phyloP scores from a whole-genome alignment of 495 filamentous ascomycete genomes.

The Tuber umbilicatum region DNA sequence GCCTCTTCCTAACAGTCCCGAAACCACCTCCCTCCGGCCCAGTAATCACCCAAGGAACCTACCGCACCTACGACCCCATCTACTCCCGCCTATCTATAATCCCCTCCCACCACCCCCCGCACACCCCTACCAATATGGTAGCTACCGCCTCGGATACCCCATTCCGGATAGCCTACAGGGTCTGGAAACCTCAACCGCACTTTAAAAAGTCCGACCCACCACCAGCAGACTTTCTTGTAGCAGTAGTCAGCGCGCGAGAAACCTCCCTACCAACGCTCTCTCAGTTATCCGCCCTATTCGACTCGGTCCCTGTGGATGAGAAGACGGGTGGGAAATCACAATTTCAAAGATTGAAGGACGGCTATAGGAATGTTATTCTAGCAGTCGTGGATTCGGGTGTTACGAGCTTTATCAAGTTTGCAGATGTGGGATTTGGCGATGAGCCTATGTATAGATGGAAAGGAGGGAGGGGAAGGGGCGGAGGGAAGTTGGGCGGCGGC shows the following conservation, averaged over 20 bases:
- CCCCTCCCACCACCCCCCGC: constrained; percentile 59
- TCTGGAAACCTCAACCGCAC: constrained; percentile 67
- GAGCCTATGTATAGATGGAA: constrained; percentile 62
- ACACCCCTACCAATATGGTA: constrained; percentile 26
- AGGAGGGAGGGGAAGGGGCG: constrained; percentile 38
- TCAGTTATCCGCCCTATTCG: constrained; percentile 63
- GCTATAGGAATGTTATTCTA: constrained; percentile 72
- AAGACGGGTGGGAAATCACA: constrained; percentile 26
- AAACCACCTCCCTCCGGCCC: constrained; percentile 51
- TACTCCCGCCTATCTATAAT: constrained; percentile 71
- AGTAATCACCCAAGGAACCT: constrained; percentile 65
- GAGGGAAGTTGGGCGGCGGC: constrained; percentile 46
- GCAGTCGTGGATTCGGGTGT: constrained; percentile 86
- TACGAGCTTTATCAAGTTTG: constrained; percentile 74
- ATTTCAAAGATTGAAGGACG: constrained; percentile 74
- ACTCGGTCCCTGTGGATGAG: constrained; percentile 30
- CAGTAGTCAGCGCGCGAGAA: constrained; percentile 68
- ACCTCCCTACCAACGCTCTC: constrained; percentile 62
- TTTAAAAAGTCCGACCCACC: constrained; percentile 72
- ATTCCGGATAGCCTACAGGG: constrained; percentile 64
- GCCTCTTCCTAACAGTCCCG: constrained; percentile 21
- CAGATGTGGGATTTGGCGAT: constrained; percentile 69
- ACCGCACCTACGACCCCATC: constrained; percentile 70
- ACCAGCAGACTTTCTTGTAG: constrained; percentile 71
- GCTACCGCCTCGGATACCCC: constrained; percentile 43